A percentile compares a stretch with the other conserved stretches of the same genome.
Conservation (phyloP, 2,329 filamentous ascomycete genomes). For the Exophiala spinifera region DNA sequence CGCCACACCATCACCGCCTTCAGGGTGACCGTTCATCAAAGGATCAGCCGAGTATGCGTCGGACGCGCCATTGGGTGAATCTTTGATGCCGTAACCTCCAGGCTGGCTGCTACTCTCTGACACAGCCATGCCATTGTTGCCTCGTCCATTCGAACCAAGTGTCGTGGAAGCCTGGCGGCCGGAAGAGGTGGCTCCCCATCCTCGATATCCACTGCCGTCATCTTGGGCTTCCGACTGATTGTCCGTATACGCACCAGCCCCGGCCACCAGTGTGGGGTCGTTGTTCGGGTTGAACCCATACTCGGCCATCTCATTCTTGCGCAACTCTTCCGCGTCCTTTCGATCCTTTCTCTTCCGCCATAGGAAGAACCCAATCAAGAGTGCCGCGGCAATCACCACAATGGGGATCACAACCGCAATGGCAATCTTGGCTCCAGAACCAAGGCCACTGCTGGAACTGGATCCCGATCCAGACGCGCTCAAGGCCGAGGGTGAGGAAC, state of each 20-base stretch:
- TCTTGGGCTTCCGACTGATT: constrained; percentile 73
- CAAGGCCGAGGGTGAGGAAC: constrained; percentile 28
- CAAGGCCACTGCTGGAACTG: constrained; percentile 37
- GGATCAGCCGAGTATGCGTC: constrained; percentile 69
- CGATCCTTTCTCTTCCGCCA: constrained; percentile 87
- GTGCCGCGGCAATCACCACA: constrained; percentile 71
- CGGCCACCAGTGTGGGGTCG: constrained; percentile 71
- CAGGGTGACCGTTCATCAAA: constrained; percentile 39
- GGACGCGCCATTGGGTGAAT: constrained; percentile 65
- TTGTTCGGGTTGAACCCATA: constrained; percentile 98
- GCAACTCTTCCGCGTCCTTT: constrained; percentile 79
- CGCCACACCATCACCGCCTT: constrained; percentile 36
- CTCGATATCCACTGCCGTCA: constrained; percentile 79
- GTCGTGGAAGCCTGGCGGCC: constrained; percentile 86
- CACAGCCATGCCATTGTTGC: constrained; percentile 56
- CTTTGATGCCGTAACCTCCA: constrained; percentile 49
- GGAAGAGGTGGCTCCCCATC: constrained; percentile 80
- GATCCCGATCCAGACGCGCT: constrained; percentile 17
- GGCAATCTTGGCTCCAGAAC: constrained; percentile 68
- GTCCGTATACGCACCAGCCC: constrained; percentile 48
- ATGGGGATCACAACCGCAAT: constrained; percentile 94
- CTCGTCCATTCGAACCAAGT: constrained; percentile 66
- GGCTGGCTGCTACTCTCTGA: constrained; percentile 65
- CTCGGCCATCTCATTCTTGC: constrained; percentile 94
- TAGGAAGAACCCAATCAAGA: constrained; percentile 48